A percentile compares a stretch with the other conserved stretches of the same genome.
These are phyloP conservation scores for Colletotrichum gigasporum DNA, from an alignment of 2,329 filamentous ascomycete genomes.

Conservation along the genomic window DNA sequence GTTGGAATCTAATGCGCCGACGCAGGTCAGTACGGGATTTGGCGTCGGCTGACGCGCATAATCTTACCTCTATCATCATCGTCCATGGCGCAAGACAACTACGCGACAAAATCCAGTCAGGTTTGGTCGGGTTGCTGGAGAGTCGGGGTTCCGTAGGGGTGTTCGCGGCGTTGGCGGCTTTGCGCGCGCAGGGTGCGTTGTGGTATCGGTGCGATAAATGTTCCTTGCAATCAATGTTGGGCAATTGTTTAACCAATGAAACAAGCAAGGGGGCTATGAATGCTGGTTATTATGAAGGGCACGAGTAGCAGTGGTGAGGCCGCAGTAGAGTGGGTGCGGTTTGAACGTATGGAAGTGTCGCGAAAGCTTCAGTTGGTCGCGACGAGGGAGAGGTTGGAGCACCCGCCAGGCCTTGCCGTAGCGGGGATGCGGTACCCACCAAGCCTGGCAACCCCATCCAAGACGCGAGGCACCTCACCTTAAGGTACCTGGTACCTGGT, in stretches of 20 bases:
- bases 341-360: conserved; percentile 5
- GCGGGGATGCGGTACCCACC: neutral
- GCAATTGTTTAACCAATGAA: too few species aligned
- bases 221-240: neutral
- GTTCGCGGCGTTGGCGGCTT: neutral
- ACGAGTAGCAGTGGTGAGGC: too few species aligned
- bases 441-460: neutral
- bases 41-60: too few species aligned
- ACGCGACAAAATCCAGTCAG: neutral
- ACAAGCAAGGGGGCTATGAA: neutral
- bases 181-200: neutral
- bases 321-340: too few species aligned
- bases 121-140: neutral
- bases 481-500: too few species aligned
- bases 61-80: conserved; percentile 41
- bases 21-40: neutral
- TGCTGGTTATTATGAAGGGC: too few species aligned
- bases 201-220: neutral
- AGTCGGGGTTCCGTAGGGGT: neutral
- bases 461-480: too few species aligned
- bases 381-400: conserved; percentile 17
- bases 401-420: neutral
- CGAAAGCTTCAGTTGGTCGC: conserved; percentile 30
- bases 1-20: conserved; percentile 42
- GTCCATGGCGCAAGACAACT: conserved; percentile 34